A percentile compares a stretch with the other conserved stretches of the same genome.
phyloP scores from a whole-genome alignment of 305 asterid genomes.

The Andrographis paniculata region DNA sequence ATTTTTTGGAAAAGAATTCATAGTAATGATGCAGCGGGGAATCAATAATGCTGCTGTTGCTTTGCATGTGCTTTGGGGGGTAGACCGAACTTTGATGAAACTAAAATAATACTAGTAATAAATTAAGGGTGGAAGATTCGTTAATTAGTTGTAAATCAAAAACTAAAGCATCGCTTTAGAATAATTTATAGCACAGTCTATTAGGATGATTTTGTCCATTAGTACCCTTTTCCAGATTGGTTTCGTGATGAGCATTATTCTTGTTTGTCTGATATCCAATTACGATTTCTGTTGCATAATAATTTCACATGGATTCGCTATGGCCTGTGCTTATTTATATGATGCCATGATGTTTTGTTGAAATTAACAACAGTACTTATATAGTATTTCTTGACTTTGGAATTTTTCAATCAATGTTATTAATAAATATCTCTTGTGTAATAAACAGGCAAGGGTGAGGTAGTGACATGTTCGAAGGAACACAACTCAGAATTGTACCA shows the following conservation, averaged over 20 bases:
- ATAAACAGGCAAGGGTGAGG: slow-evolving; percentile 79
- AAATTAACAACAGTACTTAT: too few species aligned
- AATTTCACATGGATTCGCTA: slow-evolving; percentile 39
- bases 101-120: neutral
- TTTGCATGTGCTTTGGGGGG: slow-evolving; percentile 9
- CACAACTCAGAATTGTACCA: slow-evolving; percentile 52
- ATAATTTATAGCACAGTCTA: slow-evolving; percentile 16
- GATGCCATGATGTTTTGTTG: slow-evolving; percentile 15
- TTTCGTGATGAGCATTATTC: neutral
- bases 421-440: too few species aligned
- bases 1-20: too few species aligned
- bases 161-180: slow-evolving; percentile 1
- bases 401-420: neutral
- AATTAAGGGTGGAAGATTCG: too few species aligned
- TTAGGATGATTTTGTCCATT: slow-evolving; percentile 20
- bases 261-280: neutral
- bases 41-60: neutral
- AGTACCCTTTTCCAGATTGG: slow-evolving; percentile 6
- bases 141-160: slow-evolving; percentile 9
- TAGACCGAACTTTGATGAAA: neutral
- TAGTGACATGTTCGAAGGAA: slow-evolving; percentile 52
- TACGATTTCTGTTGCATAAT: slow-evolving; percentile 17
- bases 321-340: slow-evolving; percentile 12
- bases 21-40: too few species aligned
- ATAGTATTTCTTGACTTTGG: too few species aligned